Evolutionary conservation across 495 filamentous ascomycete species (phyloP), one percentile per base, ranked within the genome.

Genomic region (Platismatia glauca): DNA sequence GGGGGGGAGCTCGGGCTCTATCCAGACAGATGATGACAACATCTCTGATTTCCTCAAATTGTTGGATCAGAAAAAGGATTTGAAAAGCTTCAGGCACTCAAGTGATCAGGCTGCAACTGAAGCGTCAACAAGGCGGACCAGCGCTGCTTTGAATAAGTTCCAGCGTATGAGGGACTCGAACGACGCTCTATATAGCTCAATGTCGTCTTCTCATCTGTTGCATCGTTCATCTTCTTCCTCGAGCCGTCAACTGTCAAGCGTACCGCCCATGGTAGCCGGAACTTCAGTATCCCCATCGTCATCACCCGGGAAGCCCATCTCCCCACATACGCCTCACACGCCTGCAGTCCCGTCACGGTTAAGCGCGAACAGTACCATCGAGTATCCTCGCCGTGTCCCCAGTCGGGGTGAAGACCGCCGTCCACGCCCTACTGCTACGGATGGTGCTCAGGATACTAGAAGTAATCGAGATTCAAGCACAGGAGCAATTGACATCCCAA

Each of bases 281-380:
- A 88, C 88, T 22, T 89, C 88, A n/a, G 80, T 89, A 52, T 95
- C 91, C 15, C 85, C 86, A 1, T 88, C 89, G 7, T 92, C 92
- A 3, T 95, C 91, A 5, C 91, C 89, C 9, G 91, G 91, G 59
- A 97, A 96, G 67, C 90, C 93, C 2, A 81, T 95, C 55, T 95
- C 90, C 3, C 92, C 92, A 15, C 92, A 96, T 72, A 96, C 92
- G 0, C 93, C 93, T 12, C 93, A 96, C 68, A 96, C 90, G 7
- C 92, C 93, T 7, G 90, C 92, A 22, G 89, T 96, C 53, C 91
- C 92, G 39, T 96, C 91, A 24, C 84, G 93, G n/a, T 74, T 97
- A 52, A 95, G 90, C 71, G 91, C 91, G 18, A 88, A 90, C 68
- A 91, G 88, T 59, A 88, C 90, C 58, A 84, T 88, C n/a, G 87